A percentile compares a stretch with the other conserved stretches of the same genome.
These are phyloP conservation scores for Exophiala aquamarina DNA, from an alignment of 2,329 filamentous ascomycete genomes.

Conservation along the genomic window DNA sequence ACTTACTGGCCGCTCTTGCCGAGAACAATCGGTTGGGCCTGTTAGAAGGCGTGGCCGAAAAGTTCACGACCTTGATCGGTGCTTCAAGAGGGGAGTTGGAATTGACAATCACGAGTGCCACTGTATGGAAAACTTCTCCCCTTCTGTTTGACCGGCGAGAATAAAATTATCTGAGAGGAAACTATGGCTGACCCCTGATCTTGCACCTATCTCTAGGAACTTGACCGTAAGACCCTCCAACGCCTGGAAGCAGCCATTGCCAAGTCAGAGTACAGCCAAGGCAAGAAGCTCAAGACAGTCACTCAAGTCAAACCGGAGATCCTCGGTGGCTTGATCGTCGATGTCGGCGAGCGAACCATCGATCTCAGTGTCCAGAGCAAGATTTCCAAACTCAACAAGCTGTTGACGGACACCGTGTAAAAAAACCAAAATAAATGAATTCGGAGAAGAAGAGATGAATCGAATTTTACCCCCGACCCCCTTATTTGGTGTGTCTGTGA, in stretches of 20 bases:
- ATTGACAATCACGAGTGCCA: slow-evolving; percentile 84
- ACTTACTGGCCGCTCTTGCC: slow-evolving; percentile 86
- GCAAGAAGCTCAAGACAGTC: slow-evolving; percentile 97
- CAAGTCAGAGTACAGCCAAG: slow-evolving; percentile 86
- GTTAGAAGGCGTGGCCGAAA: slow-evolving; percentile 77
- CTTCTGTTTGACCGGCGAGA: background rate
- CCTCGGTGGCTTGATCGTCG: slow-evolving; percentile 87
- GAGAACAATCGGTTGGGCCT: slow-evolving; percentile 94
- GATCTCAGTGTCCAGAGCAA: slow-evolving; percentile 93
- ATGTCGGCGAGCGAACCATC: slow-evolving; percentile 96
- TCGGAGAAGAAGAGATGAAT: too few relatives aligned
- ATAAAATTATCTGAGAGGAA: too few relatives aligned
- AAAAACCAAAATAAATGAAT: background rate
- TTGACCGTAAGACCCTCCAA: slow-evolving; percentile 82
- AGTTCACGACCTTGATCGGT: slow-evolving; percentile 85
- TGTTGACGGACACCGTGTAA: slow-evolving; percentile 95
- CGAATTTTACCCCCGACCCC: too few relatives aligned
- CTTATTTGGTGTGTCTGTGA: too few relatives aligned
- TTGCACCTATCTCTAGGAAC: slow-evolving; percentile 55
- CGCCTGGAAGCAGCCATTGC: slow-evolving; percentile 83
- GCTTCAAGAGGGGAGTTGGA: slow-evolving; percentile 91
- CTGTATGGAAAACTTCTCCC: slow-evolving; percentile 61
- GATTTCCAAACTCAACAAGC: slow-evolving; percentile 99
- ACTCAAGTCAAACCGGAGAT: slow-evolving; percentile 95
- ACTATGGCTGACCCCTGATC: slow-evolving; percentile 4